Evolutionary conservation across 257 asterid genomes (phyloP).

Genomic region (Solanum habrochaites): DNA sequence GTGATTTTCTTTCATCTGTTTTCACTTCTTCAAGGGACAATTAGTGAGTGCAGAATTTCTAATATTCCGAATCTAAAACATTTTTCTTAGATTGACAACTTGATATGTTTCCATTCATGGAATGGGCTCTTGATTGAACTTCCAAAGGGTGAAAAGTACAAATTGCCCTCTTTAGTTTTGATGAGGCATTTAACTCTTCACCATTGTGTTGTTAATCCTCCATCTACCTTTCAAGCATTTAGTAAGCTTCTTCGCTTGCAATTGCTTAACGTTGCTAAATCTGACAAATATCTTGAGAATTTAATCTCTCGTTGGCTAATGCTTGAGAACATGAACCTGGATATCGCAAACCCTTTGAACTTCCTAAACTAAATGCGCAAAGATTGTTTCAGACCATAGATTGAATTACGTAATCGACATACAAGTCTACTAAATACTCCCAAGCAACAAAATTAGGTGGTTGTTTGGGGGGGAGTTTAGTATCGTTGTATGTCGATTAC

Average conservation of each 20-base stretch:
- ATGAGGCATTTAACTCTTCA: not conserved
- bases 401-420: not conserved
- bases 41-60: no score
- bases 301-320: not conserved
- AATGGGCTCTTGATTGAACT: not conserved
- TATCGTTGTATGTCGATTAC: not conserved
- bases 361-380: not conserved
- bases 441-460: not conserved
- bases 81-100: no score
- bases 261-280: not conserved
- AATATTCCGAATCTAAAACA: no score
- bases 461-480: no score
- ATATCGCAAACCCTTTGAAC: not conserved
- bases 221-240: not conserved
- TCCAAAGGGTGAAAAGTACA: not conserved
- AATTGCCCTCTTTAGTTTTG: not conserved
- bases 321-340: not conserved
- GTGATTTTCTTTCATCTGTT: no score
- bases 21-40: no score
- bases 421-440: not conserved
- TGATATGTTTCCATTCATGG: not conserved
- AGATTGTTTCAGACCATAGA: not conserved
- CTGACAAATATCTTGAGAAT: not conserved
- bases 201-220: not conserved
- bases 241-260: not conserved